Evolutionary conservation across 2,329 filamentous ascomycete genomes (phyloP), one percentile per base, ranked within the genome.

Genomic region (Elsinoe fawcettii): DNA sequence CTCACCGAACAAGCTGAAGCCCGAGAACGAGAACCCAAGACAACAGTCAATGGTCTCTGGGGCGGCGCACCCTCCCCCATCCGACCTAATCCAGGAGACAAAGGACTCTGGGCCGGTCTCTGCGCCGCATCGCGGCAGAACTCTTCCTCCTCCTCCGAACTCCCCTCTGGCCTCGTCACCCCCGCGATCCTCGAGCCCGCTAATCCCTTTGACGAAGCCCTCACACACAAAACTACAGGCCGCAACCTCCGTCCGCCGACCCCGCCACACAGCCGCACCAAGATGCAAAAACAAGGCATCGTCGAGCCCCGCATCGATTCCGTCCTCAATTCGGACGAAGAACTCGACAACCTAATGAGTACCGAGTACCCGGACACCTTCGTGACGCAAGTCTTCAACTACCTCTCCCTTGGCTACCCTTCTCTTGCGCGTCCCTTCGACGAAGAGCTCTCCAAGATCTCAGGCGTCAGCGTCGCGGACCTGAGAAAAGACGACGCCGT

Each of bases 311-410:
- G 57, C 30, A 72, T 77, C 58, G 69, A 74, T 36, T 67, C 68
- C 55, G 70, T 77, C 27, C 69, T 77, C 43, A 68, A 66, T 32
- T 63, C 67, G 5, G 75, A 79, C 61, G 69, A 73, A 74, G 67
- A 73, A 9, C 63, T 71, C 30, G 67, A 69, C 49, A 60, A 62
- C 2, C 55, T 66, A 14, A 77, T 83, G 41, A 72, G 78, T 25
- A 69, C 73, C 30, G 90, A 96, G 70, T 95, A 93, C 66, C 78
- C 85, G 60, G 89, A 96, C 68, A 77, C 77, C 2, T 96, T 96
- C 69, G 83, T 96, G 57, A 96, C 91, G 0, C 92, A 97, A 71
- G 91, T 97, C 6, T 97, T 95, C 78, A 96, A 97, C 71, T 97
- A 97, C 71, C 79, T 97, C 14, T 95, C 90, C 0, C 80, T 97